Percentiles rank a stretch among this genome's conserved stretches.
Conservation (phyloP, 2,329 filamentous ascomycete genomes). For the Colletotrichum sp. region DNA sequence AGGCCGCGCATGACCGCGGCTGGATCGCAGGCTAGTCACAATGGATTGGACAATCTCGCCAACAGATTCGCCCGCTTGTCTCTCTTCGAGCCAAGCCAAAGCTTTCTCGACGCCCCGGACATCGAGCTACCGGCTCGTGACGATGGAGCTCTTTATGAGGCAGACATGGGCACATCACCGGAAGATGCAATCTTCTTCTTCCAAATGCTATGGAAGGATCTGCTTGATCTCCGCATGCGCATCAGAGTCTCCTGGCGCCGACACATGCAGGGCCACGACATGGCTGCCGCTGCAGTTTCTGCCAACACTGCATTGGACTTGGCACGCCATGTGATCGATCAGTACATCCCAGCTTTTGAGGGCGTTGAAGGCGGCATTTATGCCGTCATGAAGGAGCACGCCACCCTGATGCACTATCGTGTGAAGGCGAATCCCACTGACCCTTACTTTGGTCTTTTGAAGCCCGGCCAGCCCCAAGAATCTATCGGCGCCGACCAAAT, state of each 20-base stretch:
- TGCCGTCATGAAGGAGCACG: neutral
- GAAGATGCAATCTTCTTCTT: slow-evolving; percentile 34
- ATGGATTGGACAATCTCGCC: neutral
- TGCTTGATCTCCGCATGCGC: slow-evolving; percentile 29
- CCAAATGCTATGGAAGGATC: slow-evolving; percentile 30
- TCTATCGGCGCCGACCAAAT: neutral
- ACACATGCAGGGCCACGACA: slow-evolving; percentile 27
- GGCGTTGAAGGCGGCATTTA: neutral
- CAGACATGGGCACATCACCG: slow-evolving; percentile 8
- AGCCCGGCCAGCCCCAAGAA: neutral
- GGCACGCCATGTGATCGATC: slow-evolving; percentile 33
- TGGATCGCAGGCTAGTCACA: neutral
- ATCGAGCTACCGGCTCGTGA: slow-evolving; percentile 18
- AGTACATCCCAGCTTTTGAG: slow-evolving; percentile 24
- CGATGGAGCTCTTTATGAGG: slow-evolving; percentile 31
- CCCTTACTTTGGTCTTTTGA: neutral
- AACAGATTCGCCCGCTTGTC: slow-evolving; percentile 34
- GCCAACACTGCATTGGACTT: slow-evolving; percentile 41
- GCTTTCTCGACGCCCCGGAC: slow-evolving; percentile 37
- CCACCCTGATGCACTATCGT: neutral
- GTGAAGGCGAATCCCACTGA: neutral
- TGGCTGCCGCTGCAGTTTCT: slow-evolving; percentile 35
- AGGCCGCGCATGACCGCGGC: slow-evolving; percentile 29
- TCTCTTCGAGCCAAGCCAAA: slow-evolving; percentile 40
- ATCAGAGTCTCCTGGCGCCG: slow-evolving; percentile 35